These are phyloP conservation scores for Alternaria triticina DNA, from an alignment of 2,329 filamentous ascomycete species.

Conservation along the genomic window DNA sequence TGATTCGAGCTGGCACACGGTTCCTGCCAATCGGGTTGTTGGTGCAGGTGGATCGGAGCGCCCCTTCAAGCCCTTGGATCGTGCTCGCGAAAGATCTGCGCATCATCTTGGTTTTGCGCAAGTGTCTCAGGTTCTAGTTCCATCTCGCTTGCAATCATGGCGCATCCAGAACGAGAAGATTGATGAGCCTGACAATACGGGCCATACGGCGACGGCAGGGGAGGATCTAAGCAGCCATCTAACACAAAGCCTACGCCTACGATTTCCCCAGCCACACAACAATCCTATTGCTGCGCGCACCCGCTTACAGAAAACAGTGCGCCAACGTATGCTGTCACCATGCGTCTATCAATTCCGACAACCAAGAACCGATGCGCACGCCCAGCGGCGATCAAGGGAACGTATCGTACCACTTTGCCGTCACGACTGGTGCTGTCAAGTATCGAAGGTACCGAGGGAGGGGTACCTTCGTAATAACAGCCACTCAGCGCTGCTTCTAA, in stretches of 20 bases:
- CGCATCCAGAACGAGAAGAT: neutral
- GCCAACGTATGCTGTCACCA: slow-evolving; percentile 15
- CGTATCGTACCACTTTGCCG: slow-evolving; percentile 21
- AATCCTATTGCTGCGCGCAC: neutral
- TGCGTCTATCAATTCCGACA: slow-evolving; percentile 12
- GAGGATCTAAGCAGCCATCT: neutral
- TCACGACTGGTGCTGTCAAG: slow-evolving; percentile 19
- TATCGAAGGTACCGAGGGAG: slow-evolving; percentile 22
- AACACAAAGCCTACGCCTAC: neutral
- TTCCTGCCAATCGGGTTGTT: slow-evolving; percentile 14
- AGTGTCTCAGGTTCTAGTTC: slow-evolving; percentile 23
- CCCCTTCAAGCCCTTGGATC: slow-evolving; percentile 15
- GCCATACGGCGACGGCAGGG: neutral
- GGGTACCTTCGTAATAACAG: slow-evolving; percentile 22
- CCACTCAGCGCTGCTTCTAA: slow-evolving; percentile 2
- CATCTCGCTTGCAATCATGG: slow-evolving; percentile 9
- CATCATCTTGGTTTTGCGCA: slow-evolving; percentile 17
- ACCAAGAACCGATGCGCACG: slow-evolving; percentile 11
- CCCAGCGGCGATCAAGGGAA: slow-evolving; percentile 5
- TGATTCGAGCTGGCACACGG: slow-evolving; percentile 2
- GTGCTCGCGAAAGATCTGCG: slow-evolving; percentile 18
- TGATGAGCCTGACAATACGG: slow-evolving; percentile 1
- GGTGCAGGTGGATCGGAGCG: slow-evolving; percentile 12
- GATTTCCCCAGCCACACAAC: slow-evolving; percentile 1
- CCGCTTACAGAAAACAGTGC: neutral